Evolutionary conservation across 2,329 filamentous ascomycete genomes (phyloP).

Genomic region (Graphium sp.): DNA sequence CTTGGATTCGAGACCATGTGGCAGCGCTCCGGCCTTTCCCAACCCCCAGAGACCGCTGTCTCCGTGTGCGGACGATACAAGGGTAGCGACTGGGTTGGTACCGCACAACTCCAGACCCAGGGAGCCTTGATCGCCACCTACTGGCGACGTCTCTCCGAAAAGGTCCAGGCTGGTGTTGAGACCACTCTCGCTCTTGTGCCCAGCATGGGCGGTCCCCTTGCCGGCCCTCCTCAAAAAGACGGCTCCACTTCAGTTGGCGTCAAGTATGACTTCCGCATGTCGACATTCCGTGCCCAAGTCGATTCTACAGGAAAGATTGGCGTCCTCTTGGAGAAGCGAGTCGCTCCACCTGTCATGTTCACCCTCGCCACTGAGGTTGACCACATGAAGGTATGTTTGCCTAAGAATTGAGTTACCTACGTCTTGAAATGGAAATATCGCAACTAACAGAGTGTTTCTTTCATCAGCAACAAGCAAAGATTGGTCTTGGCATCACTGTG

Average conservation of each 20-base stretch:
- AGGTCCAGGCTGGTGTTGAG: constrained; percentile 91
- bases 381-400: constrained; percentile 66
- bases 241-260: constrained; percentile 81
- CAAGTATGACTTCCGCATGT: constrained; percentile 96
- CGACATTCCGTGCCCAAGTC: constrained; percentile 87
- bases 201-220: constrained; percentile 53
- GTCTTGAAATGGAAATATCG: constrained; percentile 5
- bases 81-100: constrained; percentile 81
- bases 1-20: constrained; percentile 86
- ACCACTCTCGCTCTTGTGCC: constrained; percentile 73
- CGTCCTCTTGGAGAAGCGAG: constrained; percentile 86
- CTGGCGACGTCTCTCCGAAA: constrained; percentile 85
- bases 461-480: constrained; percentile 75
- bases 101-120: constrained; percentile 75
- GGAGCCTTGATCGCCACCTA: constrained; percentile 81
- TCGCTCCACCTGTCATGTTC: constrained; percentile 81
- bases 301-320: constrained; percentile 90
- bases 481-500: constrained; percentile 85
- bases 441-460: constrained; percentile 12
- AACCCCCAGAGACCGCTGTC: constrained; percentile 78
- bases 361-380: constrained; percentile 96
- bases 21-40: constrained; percentile 70
- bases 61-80: constrained; percentile 91
- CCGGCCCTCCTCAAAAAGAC: constrained; percentile 62
- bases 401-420: not conserved